Percentiles rank a stretch among this genome's conserved stretches.
Conservation (phyloP, 2,329 filamentous ascomycete genomes). For the Fusarium verrucosum region DNA sequence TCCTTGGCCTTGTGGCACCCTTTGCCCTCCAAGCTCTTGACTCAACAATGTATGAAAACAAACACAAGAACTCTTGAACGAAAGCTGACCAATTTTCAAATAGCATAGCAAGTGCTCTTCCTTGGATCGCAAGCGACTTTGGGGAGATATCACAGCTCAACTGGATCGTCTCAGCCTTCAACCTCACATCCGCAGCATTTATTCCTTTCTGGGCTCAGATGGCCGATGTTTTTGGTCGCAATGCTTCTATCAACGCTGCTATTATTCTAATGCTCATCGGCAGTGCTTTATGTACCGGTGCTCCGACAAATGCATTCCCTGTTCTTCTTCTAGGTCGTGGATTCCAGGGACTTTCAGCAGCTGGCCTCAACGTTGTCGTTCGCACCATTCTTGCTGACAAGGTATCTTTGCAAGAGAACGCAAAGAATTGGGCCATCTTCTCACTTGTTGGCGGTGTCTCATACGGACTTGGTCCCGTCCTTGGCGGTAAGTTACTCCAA, state of each 20-base stretch:
- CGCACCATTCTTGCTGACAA: conserved; percentile 72
- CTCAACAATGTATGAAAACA: conserved; percentile 62
- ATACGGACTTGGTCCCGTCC: conserved; percentile 68
- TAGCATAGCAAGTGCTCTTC: conserved; percentile 51
- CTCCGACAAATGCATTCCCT: conserved; percentile 62
- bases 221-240: conserved; percentile 71
- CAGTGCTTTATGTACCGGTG: conserved; percentile 68
- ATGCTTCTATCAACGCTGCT: conserved; percentile 65
- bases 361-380: conserved; percentile 68
- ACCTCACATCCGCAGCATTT: conserved; percentile 72
- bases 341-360: conserved; percentile 69
- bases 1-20: conserved; percentile 66
- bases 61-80: neutral
- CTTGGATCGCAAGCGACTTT: conserved; percentile 71
- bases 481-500: conserved; percentile 56
- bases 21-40: conserved; percentile 71
- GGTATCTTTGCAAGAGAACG: conserved; percentile 68
- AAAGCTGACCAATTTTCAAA: conserved; percentile 5
- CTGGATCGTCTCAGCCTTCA: conserved; percentile 76
- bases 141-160: conserved; percentile 67
- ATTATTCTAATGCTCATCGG: conserved; percentile 68
- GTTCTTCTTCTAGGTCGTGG: conserved; percentile 71
- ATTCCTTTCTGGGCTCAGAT: conserved; percentile 73
- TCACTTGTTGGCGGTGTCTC: conserved; percentile 67
- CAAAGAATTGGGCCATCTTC: conserved; percentile 70